Evolutionary conservation across 805 yeast species (phyloP).

Genomic region (Scheffersomyces coipomensis): DNA sequence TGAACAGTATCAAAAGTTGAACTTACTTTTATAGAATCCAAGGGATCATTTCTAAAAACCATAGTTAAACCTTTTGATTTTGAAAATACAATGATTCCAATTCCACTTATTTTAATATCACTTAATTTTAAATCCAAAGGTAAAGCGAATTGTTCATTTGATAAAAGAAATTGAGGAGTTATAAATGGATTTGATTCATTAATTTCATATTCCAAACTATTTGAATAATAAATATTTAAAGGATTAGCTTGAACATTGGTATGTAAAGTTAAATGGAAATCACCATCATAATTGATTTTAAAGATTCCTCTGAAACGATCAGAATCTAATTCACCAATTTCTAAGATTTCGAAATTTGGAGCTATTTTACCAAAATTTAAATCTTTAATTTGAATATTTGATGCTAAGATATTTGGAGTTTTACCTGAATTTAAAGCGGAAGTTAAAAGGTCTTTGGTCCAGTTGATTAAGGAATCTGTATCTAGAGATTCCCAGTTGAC

Average conservation of each 20-base stretch:
- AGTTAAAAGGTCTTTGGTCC: conserved; percentile 65
- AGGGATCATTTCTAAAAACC: conserved; percentile 86
- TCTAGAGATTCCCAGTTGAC: conserved; percentile 78
- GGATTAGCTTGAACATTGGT: conserved; percentile 87
- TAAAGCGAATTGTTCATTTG: conserved; percentile 67
- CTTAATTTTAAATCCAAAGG: conserved; percentile 77
- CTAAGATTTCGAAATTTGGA: conserved; percentile 75
- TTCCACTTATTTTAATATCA: conserved; percentile 71
- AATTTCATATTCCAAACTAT: conserved; percentile 35
- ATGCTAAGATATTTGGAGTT: conserved; percentile 67
- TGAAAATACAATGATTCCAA: conserved; percentile 80
- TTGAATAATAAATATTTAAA: conserved; percentile 60
- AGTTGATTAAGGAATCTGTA: conserved; percentile 56
- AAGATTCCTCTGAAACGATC: conserved; percentile 82
- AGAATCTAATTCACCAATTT: conserved; percentile 75
- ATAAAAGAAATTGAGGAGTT: conserved; percentile 63
- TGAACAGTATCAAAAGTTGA: conserved; percentile 86
- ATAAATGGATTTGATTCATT: conserved; percentile 43
- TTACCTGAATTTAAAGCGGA: conserved; percentile 74
- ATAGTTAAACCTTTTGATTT: conserved; percentile 80
- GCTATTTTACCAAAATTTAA: conserved; percentile 72
- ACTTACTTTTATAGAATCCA: conserved; percentile 76
- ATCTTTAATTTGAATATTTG: conserved; percentile 65
- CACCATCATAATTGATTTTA: conserved; percentile 73
- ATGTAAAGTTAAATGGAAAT: conserved; percentile 69